Conservation (phyloP, 1,139 yeast genomes). For the Candida mesenterica region DNA sequence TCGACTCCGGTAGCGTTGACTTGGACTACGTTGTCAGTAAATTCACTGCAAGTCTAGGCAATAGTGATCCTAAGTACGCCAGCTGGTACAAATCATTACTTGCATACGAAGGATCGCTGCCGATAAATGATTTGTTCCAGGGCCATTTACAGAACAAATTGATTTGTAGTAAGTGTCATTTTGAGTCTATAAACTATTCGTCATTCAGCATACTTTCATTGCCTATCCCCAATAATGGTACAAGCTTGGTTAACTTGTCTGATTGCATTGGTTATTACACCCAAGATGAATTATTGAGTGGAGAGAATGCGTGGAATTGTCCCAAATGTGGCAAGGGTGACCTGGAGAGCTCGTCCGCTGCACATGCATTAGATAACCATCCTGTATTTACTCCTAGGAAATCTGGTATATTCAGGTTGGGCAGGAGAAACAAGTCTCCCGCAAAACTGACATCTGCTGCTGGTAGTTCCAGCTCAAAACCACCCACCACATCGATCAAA, state of each 20-base stretch:
- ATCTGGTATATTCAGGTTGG: constrained; percentile 36
- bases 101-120: constrained; percentile 60
- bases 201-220: constrained; percentile 64
- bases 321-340: constrained; percentile 51
- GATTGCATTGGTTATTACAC: constrained; percentile 69
- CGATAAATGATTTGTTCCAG: constrained; percentile 61
- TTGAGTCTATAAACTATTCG: constrained; percentile 55
- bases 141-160: constrained; percentile 68
- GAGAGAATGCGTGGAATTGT: constrained; percentile 80
- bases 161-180: constrained; percentile 63
- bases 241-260: constrained; percentile 43
- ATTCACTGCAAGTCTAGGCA: constrained; percentile 34
- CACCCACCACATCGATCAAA: constrained; percentile 42
- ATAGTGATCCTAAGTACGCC: constrained; percentile 43
- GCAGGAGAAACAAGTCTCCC: constrained; percentile 38
- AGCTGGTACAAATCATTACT: constrained; percentile 57
- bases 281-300: constrained; percentile 63
- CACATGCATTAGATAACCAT: constrained; percentile 30
- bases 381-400: constrained; percentile 36
- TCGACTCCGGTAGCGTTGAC: constrained; percentile 14
- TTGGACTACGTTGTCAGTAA: constrained; percentile 28
- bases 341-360: constrained; percentile 2
- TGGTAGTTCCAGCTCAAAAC: constrained; percentile 8
- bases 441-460: constrained; percentile 7
- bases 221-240: constrained; percentile 52